phyloP scores from a whole-genome alignment of 2,329 filamentous ascomycete genomes.

The Chaetomium sp. region DNA sequence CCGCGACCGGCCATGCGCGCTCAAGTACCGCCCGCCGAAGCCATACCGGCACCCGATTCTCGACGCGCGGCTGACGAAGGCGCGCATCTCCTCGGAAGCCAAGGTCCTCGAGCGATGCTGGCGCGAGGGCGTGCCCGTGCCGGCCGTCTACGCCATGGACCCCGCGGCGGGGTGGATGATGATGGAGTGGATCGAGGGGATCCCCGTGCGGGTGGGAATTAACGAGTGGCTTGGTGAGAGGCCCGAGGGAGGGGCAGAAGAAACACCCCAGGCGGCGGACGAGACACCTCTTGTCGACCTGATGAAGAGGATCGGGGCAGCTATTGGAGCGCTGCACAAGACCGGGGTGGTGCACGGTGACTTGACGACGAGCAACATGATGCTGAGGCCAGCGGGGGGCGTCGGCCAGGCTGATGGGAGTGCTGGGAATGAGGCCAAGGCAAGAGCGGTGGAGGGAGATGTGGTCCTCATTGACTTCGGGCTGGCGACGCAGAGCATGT shows the following conservation, averaged over 20 bases:
- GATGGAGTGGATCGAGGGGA: slow-evolving; percentile 82
- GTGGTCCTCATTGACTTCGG: slow-evolving; percentile 95
- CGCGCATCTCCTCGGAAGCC: slow-evolving; percentile 86
- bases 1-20: slow-evolving; percentile 68
- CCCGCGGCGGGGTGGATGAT: slow-evolving; percentile 70
- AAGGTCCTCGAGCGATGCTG: slow-evolving; percentile 78
- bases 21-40: slow-evolving; percentile 91
- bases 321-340: slow-evolving; percentile 75
- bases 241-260: slow-evolving; percentile 39
- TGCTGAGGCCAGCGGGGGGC: slow-evolving; percentile 61
- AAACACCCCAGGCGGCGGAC: slow-evolving; percentile 38
- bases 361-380: slow-evolving; percentile 95
- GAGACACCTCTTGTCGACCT: slow-evolving; percentile 59
- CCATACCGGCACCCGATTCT: slow-evolving; percentile 89
- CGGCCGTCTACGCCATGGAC: slow-evolving; percentile 73
- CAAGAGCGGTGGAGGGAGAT: slow-evolving; percentile 62
- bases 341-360: slow-evolving; percentile 93
- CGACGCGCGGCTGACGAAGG: slow-evolving; percentile 81
- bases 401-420: slow-evolving; percentile 26
- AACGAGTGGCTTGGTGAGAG: slow-evolving; percentile 66
- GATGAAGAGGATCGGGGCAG: slow-evolving; percentile 69
- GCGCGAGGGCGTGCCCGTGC: slow-evolving; percentile 78
- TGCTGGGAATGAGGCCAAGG: slow-evolving; percentile 29
- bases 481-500: slow-evolving; percentile 75
- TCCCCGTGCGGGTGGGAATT: slow-evolving; percentile 68